Base-by-base conservation (phyloP, 1,284 basidiomycete species). In the Ganoderma meredithae region DNA sequence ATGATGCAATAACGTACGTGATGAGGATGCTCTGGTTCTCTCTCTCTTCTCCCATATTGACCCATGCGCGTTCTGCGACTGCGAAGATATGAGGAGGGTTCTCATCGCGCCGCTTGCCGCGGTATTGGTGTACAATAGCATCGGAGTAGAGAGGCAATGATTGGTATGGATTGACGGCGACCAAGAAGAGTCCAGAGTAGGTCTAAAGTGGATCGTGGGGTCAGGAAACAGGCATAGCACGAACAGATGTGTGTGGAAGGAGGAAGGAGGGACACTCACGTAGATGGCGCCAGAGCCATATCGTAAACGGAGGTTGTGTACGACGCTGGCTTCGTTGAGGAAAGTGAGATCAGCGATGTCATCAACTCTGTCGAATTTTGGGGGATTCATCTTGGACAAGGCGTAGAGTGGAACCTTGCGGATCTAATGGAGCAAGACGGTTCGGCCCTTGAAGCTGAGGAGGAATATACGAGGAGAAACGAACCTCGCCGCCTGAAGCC, bases 281-380 rank as follows among this genome's bases (percentile, higher is more conserved):
- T 99, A 99, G 75, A 99, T 99, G 67, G 93, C 91, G 39, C 95
- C 95, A 60, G 94, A 94, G 64, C 94, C 93, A 81, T 97, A 99
- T 78, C 98, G 87, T 74, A 96, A 83, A 69, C 96, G 88, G 41
- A 99, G 88, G 81, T 99, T 99, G 79, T 99, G 96, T 31, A 99
- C 97, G 39, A 99, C 98, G 75, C 95, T 97, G 12, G 98, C 97
- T 85, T 99, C 98, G 79, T 99, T 99, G 70, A 99, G 84, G 81
- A 97, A 98, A 1, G 98, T 99, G 71, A 99, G 85, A 81, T 99
- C 97, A 58, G 98, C 98, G 75, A 99, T 99, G 81, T 99, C 98
- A 74, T 97, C 96, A 2, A 96, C 97, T 60, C 95, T 90, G 82
- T 99, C 97, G 79, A 99, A 99, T 82, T 98, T 98, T 56, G 97